These are phyloP conservation scores for Oryza meyeriana DNA, from an alignment of 176 grass and related monocot genomes.

Conservation along the genomic window DNA sequence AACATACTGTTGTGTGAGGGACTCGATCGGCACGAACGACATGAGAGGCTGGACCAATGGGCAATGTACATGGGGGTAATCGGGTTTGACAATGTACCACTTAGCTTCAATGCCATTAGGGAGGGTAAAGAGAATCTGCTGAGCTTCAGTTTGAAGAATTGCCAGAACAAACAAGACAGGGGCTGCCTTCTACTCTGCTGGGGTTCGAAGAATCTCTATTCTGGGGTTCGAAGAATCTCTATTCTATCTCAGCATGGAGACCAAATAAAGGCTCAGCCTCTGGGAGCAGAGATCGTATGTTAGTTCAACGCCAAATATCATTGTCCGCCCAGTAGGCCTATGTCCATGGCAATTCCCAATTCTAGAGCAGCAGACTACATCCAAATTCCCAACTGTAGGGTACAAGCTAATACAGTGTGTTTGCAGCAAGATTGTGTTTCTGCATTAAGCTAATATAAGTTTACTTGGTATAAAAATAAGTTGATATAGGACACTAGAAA, in stretches of 20 bases:
- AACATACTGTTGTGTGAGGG: too few relatives aligned
- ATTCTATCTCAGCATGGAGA: constrained; percentile 48
- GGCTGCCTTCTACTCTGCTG: constrained; percentile 23
- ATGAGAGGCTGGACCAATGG: constrained; percentile 48
- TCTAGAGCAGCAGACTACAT: neutral
- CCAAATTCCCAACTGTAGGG: neutral
- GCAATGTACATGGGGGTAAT: constrained; percentile 41
- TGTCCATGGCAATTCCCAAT: neutral
- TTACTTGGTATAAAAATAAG: neutral
- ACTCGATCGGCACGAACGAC: constrained; percentile 25
- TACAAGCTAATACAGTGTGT: neutral
- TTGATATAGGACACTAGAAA: neutral
- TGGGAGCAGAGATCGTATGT: neutral
- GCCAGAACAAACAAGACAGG: constrained; percentile 19
- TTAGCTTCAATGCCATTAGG: constrained; percentile 43
- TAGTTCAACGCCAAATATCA: neutral
- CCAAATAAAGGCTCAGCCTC: neutral
- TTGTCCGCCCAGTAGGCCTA: neutral
- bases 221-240: constrained; percentile 38
- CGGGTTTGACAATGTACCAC: constrained; percentile 36
- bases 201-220: neutral
- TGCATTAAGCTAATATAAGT: neutral
- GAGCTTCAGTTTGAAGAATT: constrained; percentile 13
- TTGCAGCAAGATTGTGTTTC: neutral
- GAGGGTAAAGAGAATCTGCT: constrained; percentile 30